Evolutionary conservation across 331 rosid genomes (phyloP), one percentile per base, ranked within the genome.

Genomic region (Arachis monticola): DNA sequence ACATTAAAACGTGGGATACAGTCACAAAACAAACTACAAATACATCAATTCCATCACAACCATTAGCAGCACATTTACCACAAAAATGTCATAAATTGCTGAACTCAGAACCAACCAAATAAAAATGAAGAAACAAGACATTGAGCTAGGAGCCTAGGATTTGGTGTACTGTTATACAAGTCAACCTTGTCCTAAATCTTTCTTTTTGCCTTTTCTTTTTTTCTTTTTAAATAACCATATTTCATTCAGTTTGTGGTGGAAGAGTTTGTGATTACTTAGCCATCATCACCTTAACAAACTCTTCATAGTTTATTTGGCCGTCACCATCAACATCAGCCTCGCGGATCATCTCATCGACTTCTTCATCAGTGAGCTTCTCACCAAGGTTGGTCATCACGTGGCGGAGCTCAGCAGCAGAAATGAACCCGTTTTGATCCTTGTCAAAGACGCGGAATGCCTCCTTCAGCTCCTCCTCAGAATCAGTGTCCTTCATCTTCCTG

Each of bases 321-420:
- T 91, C 97, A 12, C 97, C 97, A 57, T 91, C 97, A 56, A 91
- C 97, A 55, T 91, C 97, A 22, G 97, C 97, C 77, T 91, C 97
- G 13, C 97, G 85, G 55, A 91, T 85, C 97, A 91, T 91, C 85
- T 91, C 97, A 67, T 91, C 94, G 1, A 91, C 94, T 66, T 91
- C 97, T 35, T 91, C 97, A 4, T 91, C 97, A 0, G 94, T 88
- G 70, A 91, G 91, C 79, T 91, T 91, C 88, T 88, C 97, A 0
- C 97, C 97, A 0, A 91, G 97, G 77, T 91, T 91, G 57, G 94
- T 91, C 97, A 91, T 91, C 47, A 91, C 97, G 59, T 91, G 97
- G 83, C 97, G 97, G 6, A 91, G 88, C 82, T 91, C 97, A 12
- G 94, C 94, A 31, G 97, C 97, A 70, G 97, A 91, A 63, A 91